Evolutionary conservation across 352 stramenopile genomes (phyloP).

Genomic region (Phytopythium kandeliae): DNA sequence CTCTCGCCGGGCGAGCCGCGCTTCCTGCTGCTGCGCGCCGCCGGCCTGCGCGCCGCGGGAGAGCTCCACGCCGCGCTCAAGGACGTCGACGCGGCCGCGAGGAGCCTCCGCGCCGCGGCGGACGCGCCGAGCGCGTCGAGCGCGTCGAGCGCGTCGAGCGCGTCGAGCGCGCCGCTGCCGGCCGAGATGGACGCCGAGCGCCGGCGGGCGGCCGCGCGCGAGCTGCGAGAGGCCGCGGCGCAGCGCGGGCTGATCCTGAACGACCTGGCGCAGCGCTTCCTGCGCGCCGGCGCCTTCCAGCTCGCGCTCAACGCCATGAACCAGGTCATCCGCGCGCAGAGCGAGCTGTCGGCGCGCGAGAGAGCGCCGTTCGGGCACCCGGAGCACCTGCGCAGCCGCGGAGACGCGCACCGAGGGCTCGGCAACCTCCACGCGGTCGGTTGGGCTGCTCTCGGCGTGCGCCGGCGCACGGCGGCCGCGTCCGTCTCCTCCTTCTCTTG

Average conservation of each 20-base stretch:
- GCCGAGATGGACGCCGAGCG: no score
- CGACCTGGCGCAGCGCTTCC: conserved; percentile 54
- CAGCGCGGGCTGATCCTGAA: conserved; percentile 76
- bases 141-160: no score
- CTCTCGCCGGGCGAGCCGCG: conserved; percentile 64
- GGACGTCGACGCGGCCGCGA: no score
- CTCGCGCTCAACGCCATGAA: conserved; percentile 79
- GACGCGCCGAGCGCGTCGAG: no score
- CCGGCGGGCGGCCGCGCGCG: no score
- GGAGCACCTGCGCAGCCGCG: conserved; percentile 58
- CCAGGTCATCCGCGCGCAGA: conserved; percentile 58
- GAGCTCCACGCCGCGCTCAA: conserved; percentile 52
- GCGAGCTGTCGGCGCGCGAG: conserved; percentile 39
- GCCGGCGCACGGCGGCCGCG: no score
- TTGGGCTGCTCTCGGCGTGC: no score
- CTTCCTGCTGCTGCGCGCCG: conserved; percentile 63
- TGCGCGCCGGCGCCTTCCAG: conserved; percentile 53
- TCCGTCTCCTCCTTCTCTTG: no score
- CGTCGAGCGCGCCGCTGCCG: no score
- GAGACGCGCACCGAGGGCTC: conserved; percentile 69
- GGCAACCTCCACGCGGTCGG: conserved; percentile 65
- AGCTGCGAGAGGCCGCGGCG: conserved; percentile 58
- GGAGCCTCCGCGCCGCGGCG: no score
- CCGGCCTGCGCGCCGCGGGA: conserved; percentile 53
- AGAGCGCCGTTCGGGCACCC: conserved; percentile 37